Conservation (phyloP, 2,329 filamentous ascomycete species). For the Diaporthe batatas region DNA sequence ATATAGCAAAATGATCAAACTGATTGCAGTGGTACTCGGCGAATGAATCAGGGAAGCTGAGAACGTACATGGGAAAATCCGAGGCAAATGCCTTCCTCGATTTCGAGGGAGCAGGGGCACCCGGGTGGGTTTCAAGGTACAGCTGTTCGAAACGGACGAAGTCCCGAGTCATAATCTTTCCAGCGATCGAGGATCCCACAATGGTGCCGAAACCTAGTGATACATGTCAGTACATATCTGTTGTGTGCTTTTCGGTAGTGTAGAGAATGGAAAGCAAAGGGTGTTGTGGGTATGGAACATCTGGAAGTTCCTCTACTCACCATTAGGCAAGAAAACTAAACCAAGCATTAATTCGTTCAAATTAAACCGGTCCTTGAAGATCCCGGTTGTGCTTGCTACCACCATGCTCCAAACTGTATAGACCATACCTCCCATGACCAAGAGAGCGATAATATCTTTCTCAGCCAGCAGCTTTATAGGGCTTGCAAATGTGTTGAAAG, state of each 20-base stretch:
- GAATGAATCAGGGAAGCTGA: neutral
- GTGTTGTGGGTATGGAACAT: too few species aligned
- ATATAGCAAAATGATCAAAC: neutral
- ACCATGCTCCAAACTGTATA: slow-evolving; percentile 65
- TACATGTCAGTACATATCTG: neutral
- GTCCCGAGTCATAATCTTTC: slow-evolving; percentile 57
- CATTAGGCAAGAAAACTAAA: slow-evolving; percentile 48
- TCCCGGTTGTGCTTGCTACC: slow-evolving; percentile 56
- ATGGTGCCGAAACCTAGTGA: slow-evolving; percentile 53
- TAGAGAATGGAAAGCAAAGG: too few species aligned
- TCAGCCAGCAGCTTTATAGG: slow-evolving; percentile 58
- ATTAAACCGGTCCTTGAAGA: slow-evolving; percentile 55
- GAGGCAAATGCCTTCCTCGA: slow-evolving; percentile 46
- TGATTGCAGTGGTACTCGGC: neutral
- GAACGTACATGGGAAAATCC: slow-evolving; percentile 55
- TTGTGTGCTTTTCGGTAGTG: too few species aligned
- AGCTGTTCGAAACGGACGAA: slow-evolving; percentile 48
- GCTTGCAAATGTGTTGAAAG: slow-evolving; percentile 51
- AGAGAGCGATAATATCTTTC: slow-evolving; percentile 59
- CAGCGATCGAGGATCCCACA: slow-evolving; percentile 55
- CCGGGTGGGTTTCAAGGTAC: slow-evolving; percentile 47
- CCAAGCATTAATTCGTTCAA: slow-evolving; percentile 47
- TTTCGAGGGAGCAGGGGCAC: slow-evolving; percentile 47
- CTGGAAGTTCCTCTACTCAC: slow-evolving; percentile 11
- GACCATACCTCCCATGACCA: slow-evolving; percentile 58